Base-by-base conservation (phyloP, 2,329 filamentous ascomycete species). In the Curvularia hawaiiensis region DNA sequence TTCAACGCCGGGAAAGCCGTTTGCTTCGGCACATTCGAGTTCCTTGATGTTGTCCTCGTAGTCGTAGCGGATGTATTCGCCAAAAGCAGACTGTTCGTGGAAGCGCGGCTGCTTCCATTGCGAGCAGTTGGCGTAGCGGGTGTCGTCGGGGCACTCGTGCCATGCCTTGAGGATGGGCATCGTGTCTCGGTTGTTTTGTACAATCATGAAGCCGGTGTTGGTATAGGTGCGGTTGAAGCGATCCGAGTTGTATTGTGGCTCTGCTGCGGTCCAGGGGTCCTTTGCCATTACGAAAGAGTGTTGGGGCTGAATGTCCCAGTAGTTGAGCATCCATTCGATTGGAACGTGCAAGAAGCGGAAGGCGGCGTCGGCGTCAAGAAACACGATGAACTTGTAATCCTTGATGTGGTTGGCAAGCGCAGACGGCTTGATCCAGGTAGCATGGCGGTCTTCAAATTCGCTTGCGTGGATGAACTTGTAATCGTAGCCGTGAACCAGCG, bases 161-260 rank as follows among this genome's bases (percentile, higher is more conserved):
- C 82, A 84, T 44, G 79, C 80, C 57, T 80, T 77, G 39, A 84
- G 73, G 35, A 84, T 81, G 31, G 80, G 74, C 60, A 78, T 78
- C 0, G 80, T 82, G 60, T 77, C 78, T 16, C 76, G 68, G 63
- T 81, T 81, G 68, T 83, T 82, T 71, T 84, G 82, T 3, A 82
- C 78, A 39, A 84, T 72, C 68, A 84, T 82, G 74, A 84, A 84
- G 18, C 82, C 82, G 1, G 82, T 82, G 73, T 84, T 84, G 64
- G 75, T 75, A 78, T 81, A 62, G 74, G 73, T 73, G 48, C 71
- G 71, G 58, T 78, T 78, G 59, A 76, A 73, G 50, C 72, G 71
- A 61, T 82, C 80, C 11, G 72, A 75, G 68, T 81, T 80, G 58
- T 60, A 69, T 26, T 74, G 64, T 14, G 68, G 68, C 44, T 75